Evolutionary conservation across 441 rosid genomes (phyloP).

Genomic region (Dalechampia spathulata): DNA sequence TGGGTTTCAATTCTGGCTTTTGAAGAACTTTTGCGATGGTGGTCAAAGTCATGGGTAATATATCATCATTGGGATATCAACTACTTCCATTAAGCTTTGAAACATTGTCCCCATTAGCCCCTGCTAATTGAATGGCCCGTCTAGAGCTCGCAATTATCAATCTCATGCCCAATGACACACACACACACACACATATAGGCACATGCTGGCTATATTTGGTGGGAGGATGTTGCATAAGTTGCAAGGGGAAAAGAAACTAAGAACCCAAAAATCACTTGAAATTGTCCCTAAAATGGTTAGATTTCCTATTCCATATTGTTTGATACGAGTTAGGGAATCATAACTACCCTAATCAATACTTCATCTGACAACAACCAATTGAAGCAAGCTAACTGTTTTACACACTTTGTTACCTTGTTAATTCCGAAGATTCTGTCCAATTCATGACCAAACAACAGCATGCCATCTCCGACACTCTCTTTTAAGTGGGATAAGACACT

Average conservation of each 20-base stretch:
- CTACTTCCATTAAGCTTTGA: conserved; percentile 15
- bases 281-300: no score
- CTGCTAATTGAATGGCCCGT: neutral
- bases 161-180: neutral
- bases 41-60: conserved; percentile 25
- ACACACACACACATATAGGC: neutral
- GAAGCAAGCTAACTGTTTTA: no score
- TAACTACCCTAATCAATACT: no score
- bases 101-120: conserved; percentile 12
- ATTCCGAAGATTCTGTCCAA: no score
- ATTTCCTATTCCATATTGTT: no score
- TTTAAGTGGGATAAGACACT: no score
- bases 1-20: conserved; percentile 4
- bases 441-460: no score
- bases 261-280: no score
- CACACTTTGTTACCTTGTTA: no score
- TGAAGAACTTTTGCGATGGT: conserved; percentile 7
- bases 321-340: no score
- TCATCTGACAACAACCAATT: no score
- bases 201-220: neutral
- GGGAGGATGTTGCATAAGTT: neutral
- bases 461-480: no score
- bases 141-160: neutral
- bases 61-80: conserved; percentile 35
- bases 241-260: neutral